Conservation (phyloP, 371 early-diverging fungal species). For the Rhizopus stolonifer region DNA sequence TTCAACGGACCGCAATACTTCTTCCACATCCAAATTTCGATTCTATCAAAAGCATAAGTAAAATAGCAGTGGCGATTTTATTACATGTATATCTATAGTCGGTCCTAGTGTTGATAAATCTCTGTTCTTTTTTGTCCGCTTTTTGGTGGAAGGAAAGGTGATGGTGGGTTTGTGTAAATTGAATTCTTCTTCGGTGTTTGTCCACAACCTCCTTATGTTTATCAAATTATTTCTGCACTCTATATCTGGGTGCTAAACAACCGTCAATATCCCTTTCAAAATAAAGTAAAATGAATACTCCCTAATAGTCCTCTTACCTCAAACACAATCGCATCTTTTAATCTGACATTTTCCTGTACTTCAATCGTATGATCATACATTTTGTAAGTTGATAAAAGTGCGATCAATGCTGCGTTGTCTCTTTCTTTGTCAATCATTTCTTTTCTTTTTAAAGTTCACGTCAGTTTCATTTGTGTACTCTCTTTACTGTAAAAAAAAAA, state of each 20-base stretch:
- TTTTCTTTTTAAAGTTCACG: slow-evolving; percentile 22
- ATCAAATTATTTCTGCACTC: slow-evolving; percentile 23
- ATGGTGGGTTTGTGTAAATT: slow-evolving; percentile 9
- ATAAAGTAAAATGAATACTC: too few relatives aligned
- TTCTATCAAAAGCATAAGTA: not conserved
- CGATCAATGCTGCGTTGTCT: slow-evolving; percentile 37
- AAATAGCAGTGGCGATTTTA: not conserved
- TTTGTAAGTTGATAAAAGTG: slow-evolving; percentile 43
- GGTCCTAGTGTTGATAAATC: not conserved
- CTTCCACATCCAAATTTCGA: slow-evolving; percentile 14
- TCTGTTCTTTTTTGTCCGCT: not conserved
- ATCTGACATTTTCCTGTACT: slow-evolving; percentile 22
- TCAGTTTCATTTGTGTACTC: not conserved
- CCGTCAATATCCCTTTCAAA: not conserved
- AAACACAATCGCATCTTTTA: slow-evolving; percentile 9
- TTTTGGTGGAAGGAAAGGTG: not conserved
- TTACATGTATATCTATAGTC: not conserved
- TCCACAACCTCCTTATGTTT: slow-evolving; percentile 32
- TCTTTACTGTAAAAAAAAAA: too few relatives aligned
- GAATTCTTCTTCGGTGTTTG: slow-evolving; percentile 1
- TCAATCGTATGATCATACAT: slow-evolving; percentile 37
- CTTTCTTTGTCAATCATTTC: slow-evolving; percentile 35
- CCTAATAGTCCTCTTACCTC: too few relatives aligned
- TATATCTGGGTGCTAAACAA: slow-evolving; percentile 41
- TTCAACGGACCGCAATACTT: slow-evolving; percentile 26